Evolutionary conservation across 495 filamentous ascomycete genomes (phyloP), one percentile per base, ranked within the genome.

Genomic region (Neurospora terricola): DNA sequence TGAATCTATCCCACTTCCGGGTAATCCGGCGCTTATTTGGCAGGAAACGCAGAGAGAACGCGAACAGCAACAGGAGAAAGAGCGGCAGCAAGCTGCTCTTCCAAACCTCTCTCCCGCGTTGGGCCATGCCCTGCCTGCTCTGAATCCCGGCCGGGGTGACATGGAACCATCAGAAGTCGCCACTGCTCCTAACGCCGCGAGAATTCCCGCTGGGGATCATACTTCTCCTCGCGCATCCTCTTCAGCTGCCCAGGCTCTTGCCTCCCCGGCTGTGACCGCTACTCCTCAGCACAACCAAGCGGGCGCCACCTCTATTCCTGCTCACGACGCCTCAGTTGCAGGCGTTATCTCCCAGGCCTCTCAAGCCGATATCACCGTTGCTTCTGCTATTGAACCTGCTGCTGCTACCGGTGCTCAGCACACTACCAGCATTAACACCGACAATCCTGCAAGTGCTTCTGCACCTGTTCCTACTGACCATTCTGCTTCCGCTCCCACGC

Each of bases 321-420:
- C 5, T 6, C 4, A 2, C 39, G 1, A 40, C 0, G 0, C 5
- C 39, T 6, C 39, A 40, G 0, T 16, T 0, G 39, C 0, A 40
- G 14, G 14, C 39, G 14, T 5, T 40, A 16, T 0, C 1, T 40
- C 39, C 14, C 39, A 16, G 5, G 0, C 14, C 14, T 5, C 39
- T 1, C 39, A 16, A 40, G 14, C 0, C 14, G 14, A 1, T 40
- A 2, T 2, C 7, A 6, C 39, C 6, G 7, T 14, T 40, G 14
- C 39, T 6, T 16, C 5, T 16, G 0, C 39, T 0, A 16, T 2
- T 40, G 5, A 6, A 2, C 4, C 14, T 16, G 14, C 14, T 4
- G 39, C 0, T 40, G 14, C 39, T 16, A 16, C 14, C 1, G 14
- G 39, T 40, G 0, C 39, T 16, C 39, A 40, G 39, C 14, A 7